phyloP scores from a whole-genome alignment of 2,329 filamentous ascomycete genomes.

The Calonectria pauciramosa region DNA sequence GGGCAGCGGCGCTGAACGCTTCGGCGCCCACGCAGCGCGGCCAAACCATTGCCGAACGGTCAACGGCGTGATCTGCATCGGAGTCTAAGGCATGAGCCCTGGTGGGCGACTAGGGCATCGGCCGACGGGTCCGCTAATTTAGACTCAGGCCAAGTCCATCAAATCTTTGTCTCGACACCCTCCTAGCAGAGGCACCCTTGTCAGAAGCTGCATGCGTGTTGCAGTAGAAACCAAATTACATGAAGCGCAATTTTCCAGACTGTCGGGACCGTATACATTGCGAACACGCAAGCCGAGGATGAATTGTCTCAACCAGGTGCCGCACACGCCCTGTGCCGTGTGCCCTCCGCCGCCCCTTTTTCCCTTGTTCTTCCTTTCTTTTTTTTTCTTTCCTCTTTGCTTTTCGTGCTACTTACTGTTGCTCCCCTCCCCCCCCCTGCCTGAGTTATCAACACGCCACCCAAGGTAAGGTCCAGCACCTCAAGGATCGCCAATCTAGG shows the following conservation, averaged over 20 bases:
- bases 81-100: conserved; percentile 47
- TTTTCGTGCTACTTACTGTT: conserved; percentile 20
- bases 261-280: conserved; percentile 49
- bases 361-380: background rate
- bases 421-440: background rate
- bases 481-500: conserved; percentile 41
- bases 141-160: conserved; percentile 40
- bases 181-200: conserved; percentile 31
- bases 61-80: conserved; percentile 49
- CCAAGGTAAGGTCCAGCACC: background rate
- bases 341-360: conserved; percentile 19
- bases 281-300: conserved; percentile 42
- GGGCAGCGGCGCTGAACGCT: conserved; percentile 28
- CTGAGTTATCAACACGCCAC: conserved; percentile 29
- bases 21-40: conserved; percentile 27
- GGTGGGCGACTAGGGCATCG: conserved; percentile 37
- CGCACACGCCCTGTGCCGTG: conserved; percentile 30
- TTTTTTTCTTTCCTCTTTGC: background rate
- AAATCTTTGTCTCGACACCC: conserved; percentile 42
- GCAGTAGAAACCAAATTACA: conserved; percentile 46
- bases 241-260: conserved; percentile 53
- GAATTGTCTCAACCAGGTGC: conserved; percentile 32
- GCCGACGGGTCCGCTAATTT: conserved; percentile 41
- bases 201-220: conserved; percentile 40
- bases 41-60: conserved; percentile 44